Base-by-base conservation (phyloP, 495 filamentous ascomycete genomes). In the Hypoxylon perforatum region DNA sequence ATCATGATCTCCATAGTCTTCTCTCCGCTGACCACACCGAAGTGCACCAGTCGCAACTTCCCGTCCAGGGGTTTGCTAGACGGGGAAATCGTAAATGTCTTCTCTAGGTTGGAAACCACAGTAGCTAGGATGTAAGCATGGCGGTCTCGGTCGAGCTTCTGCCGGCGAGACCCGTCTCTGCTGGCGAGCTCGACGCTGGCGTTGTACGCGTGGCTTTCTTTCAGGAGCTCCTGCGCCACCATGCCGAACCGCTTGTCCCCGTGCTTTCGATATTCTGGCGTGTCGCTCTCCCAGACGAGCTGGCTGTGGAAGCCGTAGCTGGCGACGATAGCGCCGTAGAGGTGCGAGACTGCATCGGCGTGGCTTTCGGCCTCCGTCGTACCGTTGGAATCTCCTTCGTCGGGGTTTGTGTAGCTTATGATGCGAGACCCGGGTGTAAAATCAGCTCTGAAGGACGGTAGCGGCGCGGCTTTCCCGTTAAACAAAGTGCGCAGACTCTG, bases 241-340 rank as follows among this genome's bases (percentile, higher is more conserved):
- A 95, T 89, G 55, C 88, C 82, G 76, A 98, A 98, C 1, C 94
- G 83, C 71, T 90, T 85, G 1, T 80, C 81, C 4, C 94, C 94
- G 72, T 85, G 86, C 55, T 82, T 84, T 54, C 93, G 89, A 69
- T 92, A 93, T 50, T 86, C 89, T 1, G 82, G 76, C 0, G 93
- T 92, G 70, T 97, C 93, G 73, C 90, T 92, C 76, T 96, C 92
- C 39, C 91, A 93, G 21, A 98, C 93, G 0, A 98, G 78, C 12
- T 87, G 84, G 33, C 94, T 91, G 73, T 98, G 94, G 58, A 97
- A 85, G 35, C 90, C 94, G 87, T 93, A 96, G 64, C 88, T 92
- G 25, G 88, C 87, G 11, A 97, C 93, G 28, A 97, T 90, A 11
- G 89, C 89, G n/a, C 92, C 92, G 66, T 86, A 83, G 18, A 94